Evolutionary conservation across 2,329 filamentous ascomycete genomes (phyloP).

Genomic region (Tolypocladium sp.): DNA sequence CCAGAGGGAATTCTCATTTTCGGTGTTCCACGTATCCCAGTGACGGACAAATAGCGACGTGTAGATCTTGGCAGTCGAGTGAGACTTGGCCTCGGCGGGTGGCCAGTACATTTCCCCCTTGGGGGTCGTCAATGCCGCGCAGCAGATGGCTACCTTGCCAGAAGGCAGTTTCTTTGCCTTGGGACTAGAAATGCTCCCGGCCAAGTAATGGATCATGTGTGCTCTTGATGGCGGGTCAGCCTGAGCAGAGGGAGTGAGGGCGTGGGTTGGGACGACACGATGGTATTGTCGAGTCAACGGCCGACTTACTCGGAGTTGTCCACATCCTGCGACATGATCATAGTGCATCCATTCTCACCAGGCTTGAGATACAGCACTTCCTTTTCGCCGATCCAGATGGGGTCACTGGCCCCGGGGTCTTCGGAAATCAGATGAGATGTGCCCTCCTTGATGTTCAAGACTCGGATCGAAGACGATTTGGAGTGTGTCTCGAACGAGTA

Average conservation of each 20-base stretch:
- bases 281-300: slow-evolving; percentile 1
- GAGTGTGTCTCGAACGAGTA: slow-evolving; percentile 74
- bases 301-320: slow-evolving; percentile 28
- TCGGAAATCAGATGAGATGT: slow-evolving; percentile 57
- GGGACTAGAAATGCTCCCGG: slow-evolving; percentile 47
- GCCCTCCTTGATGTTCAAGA: slow-evolving; percentile 61
- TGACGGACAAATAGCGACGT: slow-evolving; percentile 69
- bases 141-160: slow-evolving; percentile 43
- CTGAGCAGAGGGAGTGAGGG: background rate
- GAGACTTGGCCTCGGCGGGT: slow-evolving; percentile 47
- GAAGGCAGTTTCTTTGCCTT: slow-evolving; percentile 44
- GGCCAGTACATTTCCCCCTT: slow-evolving; percentile 62
- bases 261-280: background rate
- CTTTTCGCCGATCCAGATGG: slow-evolving; percentile 66
- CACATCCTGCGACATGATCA: slow-evolving; percentile 31
- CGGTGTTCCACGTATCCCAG: slow-evolving; percentile 69
- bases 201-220: slow-evolving; percentile 37
- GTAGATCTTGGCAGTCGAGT: slow-evolving; percentile 62
- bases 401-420: slow-evolving; percentile 56
- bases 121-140: slow-evolving; percentile 56
- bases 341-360: slow-evolving; percentile 36
- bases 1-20: slow-evolving; percentile 64
- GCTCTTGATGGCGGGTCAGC: slow-evolving; percentile 17
- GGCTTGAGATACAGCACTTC: slow-evolving; percentile 48
- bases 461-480: slow-evolving; percentile 57